These are phyloP conservation scores for Hymenoscyphus repandus DNA, from an alignment of 2,329 filamentous ascomycete genomes.

Conservation along the genomic window DNA sequence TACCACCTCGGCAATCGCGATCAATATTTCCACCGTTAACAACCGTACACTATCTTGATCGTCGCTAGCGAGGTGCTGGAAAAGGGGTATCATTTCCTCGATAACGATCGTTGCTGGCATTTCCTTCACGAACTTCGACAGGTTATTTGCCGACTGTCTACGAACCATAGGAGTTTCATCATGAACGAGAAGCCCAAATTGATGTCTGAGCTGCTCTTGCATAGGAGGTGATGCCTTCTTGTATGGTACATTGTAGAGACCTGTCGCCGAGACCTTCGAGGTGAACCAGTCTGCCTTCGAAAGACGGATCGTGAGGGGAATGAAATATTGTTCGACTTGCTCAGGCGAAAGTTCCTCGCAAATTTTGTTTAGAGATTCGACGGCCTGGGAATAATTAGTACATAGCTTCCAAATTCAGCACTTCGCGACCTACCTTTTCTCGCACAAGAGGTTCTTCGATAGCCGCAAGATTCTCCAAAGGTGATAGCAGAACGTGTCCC, in stretches of 20 bases:
- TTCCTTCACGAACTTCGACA: slow-evolving; percentile 96
- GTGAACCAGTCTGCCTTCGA: slow-evolving; percentile 99
- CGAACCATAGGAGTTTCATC: slow-evolving; percentile 99
- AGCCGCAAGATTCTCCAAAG: slow-evolving; percentile 93
- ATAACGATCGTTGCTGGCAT: slow-evolving; percentile 90
- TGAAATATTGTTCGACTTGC: slow-evolving; percentile 96
- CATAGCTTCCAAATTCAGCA: not conserved
- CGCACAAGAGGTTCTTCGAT: slow-evolving; percentile 97
- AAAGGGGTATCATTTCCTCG: slow-evolving; percentile 98
- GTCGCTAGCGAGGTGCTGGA: slow-evolving; percentile 92
- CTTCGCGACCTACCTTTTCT: slow-evolving; percentile 69
- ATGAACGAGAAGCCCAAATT: slow-evolving; percentile 89
- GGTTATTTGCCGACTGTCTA: slow-evolving; percentile 90
- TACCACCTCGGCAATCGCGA: slow-evolving; percentile 93
- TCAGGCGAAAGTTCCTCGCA: slow-evolving; percentile 84
- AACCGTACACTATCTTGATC: slow-evolving; percentile 97
- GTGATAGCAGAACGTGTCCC: slow-evolving; percentile 93
- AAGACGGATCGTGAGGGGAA: slow-evolving; percentile 89
- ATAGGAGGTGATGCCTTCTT: slow-evolving; percentile 81
- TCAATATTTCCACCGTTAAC: slow-evolving; percentile 92
- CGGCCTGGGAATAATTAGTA: slow-evolving; percentile 56
- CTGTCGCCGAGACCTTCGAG: slow-evolving; percentile 96
- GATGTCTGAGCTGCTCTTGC: slow-evolving; percentile 85
- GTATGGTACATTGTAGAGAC: slow-evolving; percentile 91
- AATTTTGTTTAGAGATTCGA: slow-evolving; percentile 99